A percentile compares a stretch with the other conserved stretches of the same genome.
Evolutionary conservation across 306 rosid genomes (phyloP).

Genomic region (Cucurbita argyrosperma): DNA sequence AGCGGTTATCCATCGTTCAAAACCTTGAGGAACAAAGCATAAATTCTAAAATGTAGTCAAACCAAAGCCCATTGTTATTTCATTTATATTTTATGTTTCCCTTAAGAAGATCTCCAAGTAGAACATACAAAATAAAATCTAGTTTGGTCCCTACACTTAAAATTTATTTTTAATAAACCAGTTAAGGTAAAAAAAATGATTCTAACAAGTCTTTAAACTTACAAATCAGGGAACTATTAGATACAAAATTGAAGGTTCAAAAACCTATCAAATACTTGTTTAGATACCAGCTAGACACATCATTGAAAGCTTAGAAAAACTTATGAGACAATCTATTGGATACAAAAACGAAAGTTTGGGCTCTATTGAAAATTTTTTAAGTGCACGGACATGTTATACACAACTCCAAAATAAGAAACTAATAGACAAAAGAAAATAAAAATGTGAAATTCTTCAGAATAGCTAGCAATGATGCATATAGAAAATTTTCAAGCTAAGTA

Average conservation of each 20-base stretch:
- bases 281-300: not conserved
- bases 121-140: not conserved
- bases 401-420: not conserved
- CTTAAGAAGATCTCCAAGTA: not conserved
- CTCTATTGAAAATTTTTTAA: not conserved
- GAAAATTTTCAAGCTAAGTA: not conserved
- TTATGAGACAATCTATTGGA: too few species aligned
- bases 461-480: not conserved
- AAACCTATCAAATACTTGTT: not conserved
- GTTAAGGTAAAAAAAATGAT: not conserved
- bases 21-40: not conserved
- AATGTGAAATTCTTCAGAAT: not conserved
- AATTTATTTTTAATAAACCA: not conserved
- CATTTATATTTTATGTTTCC: not conserved
- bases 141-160: not conserved
- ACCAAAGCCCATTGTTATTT: not conserved
- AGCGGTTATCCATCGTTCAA: not conserved
- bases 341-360: not conserved
- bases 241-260: not conserved
- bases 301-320: too few species aligned
- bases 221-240: not conserved
- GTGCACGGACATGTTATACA: not conserved
- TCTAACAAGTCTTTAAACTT: not conserved
- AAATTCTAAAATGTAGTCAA: not conserved
- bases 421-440: not conserved